A percentile compares a stretch with the other conserved stretches of the same genome.
Conservation (phyloP, 108 stramenopile genomes). For the Skeletonema potamos region DNA sequence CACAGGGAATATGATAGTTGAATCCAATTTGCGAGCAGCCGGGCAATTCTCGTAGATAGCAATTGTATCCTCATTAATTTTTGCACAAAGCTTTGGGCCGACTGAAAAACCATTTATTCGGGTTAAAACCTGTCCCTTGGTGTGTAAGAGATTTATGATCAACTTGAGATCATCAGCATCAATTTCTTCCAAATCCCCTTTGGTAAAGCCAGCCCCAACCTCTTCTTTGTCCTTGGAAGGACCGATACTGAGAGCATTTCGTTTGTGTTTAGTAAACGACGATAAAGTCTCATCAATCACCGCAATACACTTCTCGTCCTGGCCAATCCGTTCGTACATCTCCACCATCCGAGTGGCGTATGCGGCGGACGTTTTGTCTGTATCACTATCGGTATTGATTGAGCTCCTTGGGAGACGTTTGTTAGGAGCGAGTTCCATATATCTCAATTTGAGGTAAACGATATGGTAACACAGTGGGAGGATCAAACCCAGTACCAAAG, state of each 20-base stretch:
- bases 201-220: conserved; percentile 24
- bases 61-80: no score
- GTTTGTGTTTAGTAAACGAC: no score
- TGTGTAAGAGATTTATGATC: conserved; percentile 20
- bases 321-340: conserved; percentile 31
- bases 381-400: no score
- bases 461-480: conserved; percentile 15
- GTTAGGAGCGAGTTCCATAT: no score
- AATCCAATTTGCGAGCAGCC: conserved; percentile 20
- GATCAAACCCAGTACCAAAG: conserved; percentile 5
- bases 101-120: no score
- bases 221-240: no score
- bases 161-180: conserved; percentile 23
- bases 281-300: conserved; percentile 24
- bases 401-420: no score
- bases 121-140: no score
- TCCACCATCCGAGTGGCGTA: conserved; percentile 23
- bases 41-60: conserved; percentile 39
- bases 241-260: no score
- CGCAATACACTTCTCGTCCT: conserved; percentile 7
- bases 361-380: no score
- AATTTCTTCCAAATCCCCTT: conserved; percentile 7
- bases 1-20: conserved; percentile 24
- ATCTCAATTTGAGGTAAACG: conserved; percentile 18
- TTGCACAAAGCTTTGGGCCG: no score